A percentile compares a stretch with the other conserved stretches of the same genome.
Evolutionary conservation across 129 eudicot genomes (phyloP).

Genomic region (Tanacetum coccineum): DNA sequence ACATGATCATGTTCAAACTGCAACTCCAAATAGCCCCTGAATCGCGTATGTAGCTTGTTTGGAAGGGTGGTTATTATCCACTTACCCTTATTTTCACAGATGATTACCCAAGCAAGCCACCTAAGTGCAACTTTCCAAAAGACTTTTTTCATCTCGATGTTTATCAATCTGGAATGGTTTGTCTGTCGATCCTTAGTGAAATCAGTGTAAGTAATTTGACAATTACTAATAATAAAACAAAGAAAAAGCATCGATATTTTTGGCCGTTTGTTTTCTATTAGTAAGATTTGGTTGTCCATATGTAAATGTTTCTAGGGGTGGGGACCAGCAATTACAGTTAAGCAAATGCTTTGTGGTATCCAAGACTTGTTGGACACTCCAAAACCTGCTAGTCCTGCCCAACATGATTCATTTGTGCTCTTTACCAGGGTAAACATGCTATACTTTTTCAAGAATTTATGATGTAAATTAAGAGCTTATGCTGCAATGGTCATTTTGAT

Average conservation of each 20-base stretch:
- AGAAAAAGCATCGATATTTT: neutral
- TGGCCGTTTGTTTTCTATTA: neutral
- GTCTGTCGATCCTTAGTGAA: slow-evolving; percentile 87
- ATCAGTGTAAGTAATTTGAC: slow-evolving; percentile 60
- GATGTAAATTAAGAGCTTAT: too few species aligned
- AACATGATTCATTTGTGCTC: slow-evolving; percentile 84
- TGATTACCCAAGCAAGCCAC: slow-evolving; percentile 93
- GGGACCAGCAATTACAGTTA: slow-evolving; percentile 95
- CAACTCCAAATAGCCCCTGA: too few species aligned
- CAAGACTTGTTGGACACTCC: slow-evolving; percentile 91
- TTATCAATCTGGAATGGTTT: slow-evolving; percentile 92
- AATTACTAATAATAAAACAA: neutral
- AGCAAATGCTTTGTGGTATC: slow-evolving; percentile 87
- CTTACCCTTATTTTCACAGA: slow-evolving; percentile 68
- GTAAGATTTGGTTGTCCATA: neutral
- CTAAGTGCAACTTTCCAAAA: slow-evolving; percentile 77
- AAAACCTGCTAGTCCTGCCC: slow-evolving; percentile 87
- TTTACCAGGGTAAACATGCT: slow-evolving; percentile 73
- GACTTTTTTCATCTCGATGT: slow-evolving; percentile 95
- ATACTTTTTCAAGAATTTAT: too few species aligned
- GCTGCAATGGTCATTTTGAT: too few species aligned
- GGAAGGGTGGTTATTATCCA: slow-evolving; percentile 83
- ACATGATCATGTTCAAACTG: too few species aligned
- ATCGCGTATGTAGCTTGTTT: slow-evolving; percentile 84
- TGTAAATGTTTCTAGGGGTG: slow-evolving; percentile 51